Percentiles rank a stretch among this genome's conserved stretches.
These are phyloP conservation scores for Candida boleticola DNA, from an alignment of 805 yeast genomes.

Conservation along the genomic window DNA sequence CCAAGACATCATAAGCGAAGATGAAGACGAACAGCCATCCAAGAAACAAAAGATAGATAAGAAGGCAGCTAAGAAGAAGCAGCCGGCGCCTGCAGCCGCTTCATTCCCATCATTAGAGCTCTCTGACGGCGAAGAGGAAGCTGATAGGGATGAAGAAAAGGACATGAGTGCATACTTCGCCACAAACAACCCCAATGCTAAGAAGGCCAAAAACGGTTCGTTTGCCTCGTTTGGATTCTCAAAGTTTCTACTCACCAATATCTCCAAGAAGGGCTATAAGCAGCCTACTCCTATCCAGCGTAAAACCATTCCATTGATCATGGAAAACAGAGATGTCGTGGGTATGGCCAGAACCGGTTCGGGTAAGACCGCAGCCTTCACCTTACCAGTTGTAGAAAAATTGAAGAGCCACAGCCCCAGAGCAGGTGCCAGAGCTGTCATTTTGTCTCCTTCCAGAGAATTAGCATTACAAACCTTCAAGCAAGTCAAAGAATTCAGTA, in stretches of 20 bases:
- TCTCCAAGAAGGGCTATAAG: conserved; percentile 80
- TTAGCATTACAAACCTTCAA: conserved; percentile 89
- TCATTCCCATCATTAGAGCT: conserved; percentile 52
- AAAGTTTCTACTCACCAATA: conserved; percentile 63
- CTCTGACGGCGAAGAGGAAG: conserved; percentile 47
- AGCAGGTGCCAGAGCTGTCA: conserved; percentile 85
- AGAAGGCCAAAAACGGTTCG: conserved; percentile 72
- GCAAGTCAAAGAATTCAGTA: conserved; percentile 83
- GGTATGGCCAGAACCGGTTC: conserved; percentile 99
- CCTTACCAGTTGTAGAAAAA: conserved; percentile 84
- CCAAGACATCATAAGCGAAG: conserved; percentile 58
- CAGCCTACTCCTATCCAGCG: conserved; percentile 98
- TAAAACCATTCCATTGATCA: conserved; percentile 86
- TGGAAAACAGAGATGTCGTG: conserved; percentile 89
- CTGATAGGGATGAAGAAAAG: conserved; percentile 26
- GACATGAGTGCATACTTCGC: conserved; percentile 38
- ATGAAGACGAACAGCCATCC: conserved; percentile 37
- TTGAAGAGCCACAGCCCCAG: conserved; percentile 80
- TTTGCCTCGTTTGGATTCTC: conserved; percentile 91
- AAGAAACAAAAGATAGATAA: conserved; percentile 22
- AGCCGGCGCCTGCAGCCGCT: conserved; percentile 10
- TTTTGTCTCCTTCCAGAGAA: conserved; percentile 94
- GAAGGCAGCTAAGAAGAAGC: conserved; percentile 19
- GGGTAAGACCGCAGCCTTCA: conserved; percentile 97
- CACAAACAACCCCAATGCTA: conserved; percentile 41